These are phyloP conservation scores for Lagenidium giganteum DNA, from an alignment of 352 stramenopile species.

Conservation along the genomic window DNA sequence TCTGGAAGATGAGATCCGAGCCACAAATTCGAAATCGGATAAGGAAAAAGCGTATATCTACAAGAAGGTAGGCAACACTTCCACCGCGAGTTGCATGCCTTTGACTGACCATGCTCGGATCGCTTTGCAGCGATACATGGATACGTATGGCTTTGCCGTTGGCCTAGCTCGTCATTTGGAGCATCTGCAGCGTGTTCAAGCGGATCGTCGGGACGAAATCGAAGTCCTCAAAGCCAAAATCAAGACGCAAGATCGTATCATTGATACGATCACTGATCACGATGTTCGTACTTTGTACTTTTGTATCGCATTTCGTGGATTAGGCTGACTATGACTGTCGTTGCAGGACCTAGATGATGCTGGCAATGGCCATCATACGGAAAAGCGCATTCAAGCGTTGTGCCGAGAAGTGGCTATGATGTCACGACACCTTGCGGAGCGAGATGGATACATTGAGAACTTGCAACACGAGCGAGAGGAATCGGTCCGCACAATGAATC, in stretches of 20 bases:
- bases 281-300: conserved; percentile 18
- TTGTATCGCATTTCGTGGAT: background rate
- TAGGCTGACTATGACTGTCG: background rate
- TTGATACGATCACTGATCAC: conserved; percentile 39
- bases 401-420: conserved; percentile 52
- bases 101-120: background rate
- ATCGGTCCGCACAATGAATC: conserved; percentile 31
- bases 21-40: conserved; percentile 51
- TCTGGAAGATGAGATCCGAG: conserved; percentile 51
- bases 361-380: conserved; percentile 9
- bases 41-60: conserved; percentile 59
- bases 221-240: conserved; percentile 39
- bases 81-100: background rate
- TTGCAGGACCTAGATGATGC: background rate
- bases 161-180: conserved; percentile 37
- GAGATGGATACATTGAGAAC: conserved; percentile 49
- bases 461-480: conserved; percentile 46
- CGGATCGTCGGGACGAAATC: conserved; percentile 35
- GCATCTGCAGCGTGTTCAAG: conserved; percentile 30
- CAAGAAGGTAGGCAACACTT: conserved; percentile 50
- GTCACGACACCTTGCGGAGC: conserved; percentile 48
- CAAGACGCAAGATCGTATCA: conserved; percentile 49
- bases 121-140: conserved; percentile 47
- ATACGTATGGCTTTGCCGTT: conserved; percentile 60
- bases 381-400: conserved; percentile 47